A percentile compares a stretch with the other conserved stretches of the same genome.
These are phyloP conservation scores for Cryptosporidium sp. DNA, from an alignment of 169 alveolate species.

Conservation along the genomic window DNA sequence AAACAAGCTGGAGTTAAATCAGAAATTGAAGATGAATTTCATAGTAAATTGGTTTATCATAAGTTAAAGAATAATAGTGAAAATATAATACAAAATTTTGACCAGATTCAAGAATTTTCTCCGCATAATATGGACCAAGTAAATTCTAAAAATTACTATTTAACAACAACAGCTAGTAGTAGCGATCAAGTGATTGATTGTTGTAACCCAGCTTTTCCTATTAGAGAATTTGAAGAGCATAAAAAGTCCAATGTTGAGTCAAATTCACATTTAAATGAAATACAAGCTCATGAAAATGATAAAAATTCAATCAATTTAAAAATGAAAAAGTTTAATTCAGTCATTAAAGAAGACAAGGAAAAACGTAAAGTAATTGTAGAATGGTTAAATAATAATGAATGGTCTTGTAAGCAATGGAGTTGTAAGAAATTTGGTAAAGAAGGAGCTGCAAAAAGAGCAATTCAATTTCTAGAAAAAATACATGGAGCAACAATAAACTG, in stretches of 20 bases:
- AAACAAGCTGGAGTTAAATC: not conserved
- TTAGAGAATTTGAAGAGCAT: constrained; percentile 6
- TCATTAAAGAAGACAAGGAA: constrained; percentile 57
- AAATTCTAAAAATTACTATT: not conserved
- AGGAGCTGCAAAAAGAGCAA: constrained; percentile 75
- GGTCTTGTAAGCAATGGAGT: constrained; percentile 66
- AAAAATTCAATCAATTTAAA: not conserved
- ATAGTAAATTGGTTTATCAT: not conserved
- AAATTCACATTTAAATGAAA: not conserved
- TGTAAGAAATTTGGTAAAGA: constrained; percentile 75
- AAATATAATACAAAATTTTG: not conserved
- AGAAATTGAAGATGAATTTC: not conserved
- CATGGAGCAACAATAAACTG: constrained; percentile 59
- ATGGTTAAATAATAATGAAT: constrained; percentile 59
- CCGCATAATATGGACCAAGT: not conserved
- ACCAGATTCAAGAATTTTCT: not conserved
- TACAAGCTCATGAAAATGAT: not conserved
- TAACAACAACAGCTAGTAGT: constrained; percentile 52
- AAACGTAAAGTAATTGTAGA: constrained; percentile 71
- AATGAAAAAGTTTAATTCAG: constrained; percentile 32
- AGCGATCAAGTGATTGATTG: constrained; percentile 3
- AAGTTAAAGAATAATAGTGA: not conserved
- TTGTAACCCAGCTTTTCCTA: constrained; percentile 32
- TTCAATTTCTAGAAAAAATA: constrained; percentile 59
- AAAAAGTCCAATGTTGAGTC: not conserved